A percentile compares a stretch with the other conserved stretches of the same genome.
Evolutionary conservation across 805 yeast genomes (phyloP).

Genomic region (Nakazawaea populi): DNA sequence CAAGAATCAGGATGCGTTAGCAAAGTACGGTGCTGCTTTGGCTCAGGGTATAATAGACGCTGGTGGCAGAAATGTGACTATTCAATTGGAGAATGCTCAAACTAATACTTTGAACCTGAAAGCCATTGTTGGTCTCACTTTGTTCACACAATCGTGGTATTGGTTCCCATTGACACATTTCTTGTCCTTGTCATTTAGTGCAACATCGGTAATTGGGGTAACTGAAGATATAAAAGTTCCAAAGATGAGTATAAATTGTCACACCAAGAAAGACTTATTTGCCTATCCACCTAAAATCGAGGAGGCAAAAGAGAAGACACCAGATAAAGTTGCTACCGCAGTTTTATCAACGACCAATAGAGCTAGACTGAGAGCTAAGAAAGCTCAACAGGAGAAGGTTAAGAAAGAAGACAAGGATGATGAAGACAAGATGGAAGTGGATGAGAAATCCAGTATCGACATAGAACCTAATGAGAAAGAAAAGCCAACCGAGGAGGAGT

Average conservation of each 20-base stretch:
- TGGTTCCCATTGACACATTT: conserved; percentile 98
- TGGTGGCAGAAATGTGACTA: conserved; percentile 97
- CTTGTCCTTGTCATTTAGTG: conserved; percentile 83
- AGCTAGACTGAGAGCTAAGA: conserved; percentile 90
- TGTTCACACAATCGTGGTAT: conserved; percentile 93
- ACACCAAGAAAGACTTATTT: conserved; percentile 72
- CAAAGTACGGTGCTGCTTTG: conserved; percentile 94
- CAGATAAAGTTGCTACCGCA: conserved; percentile 88
- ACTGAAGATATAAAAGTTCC: conserved; percentile 84
- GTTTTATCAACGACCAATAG: conserved; percentile 89
- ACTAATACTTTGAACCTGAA: conserved; percentile 87
- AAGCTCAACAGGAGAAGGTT: conserved; percentile 45
- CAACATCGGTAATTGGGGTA: conserved; percentile 86
- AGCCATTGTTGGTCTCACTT: conserved; percentile 86
- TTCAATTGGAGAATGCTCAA: conserved; percentile 79
- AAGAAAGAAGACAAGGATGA: conserved; percentile 40
- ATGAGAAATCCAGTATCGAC: conserved; percentile 14
- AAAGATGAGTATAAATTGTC: conserved; percentile 73
- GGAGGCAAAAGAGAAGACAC: conserved; percentile 71
- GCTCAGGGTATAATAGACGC: conserved; percentile 98
- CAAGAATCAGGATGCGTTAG: conserved; percentile 94
- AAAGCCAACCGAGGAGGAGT: conserved; percentile 10
- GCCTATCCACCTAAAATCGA: conserved; percentile 87
- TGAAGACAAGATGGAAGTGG: conserved; percentile 36
- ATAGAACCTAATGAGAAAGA: conserved; percentile 11